Evolutionary conservation across 108 stramenopile species (phyloP), one percentile per base, ranked within the genome.

Genomic region (Pseudonitzschia delicatissima): DNA sequence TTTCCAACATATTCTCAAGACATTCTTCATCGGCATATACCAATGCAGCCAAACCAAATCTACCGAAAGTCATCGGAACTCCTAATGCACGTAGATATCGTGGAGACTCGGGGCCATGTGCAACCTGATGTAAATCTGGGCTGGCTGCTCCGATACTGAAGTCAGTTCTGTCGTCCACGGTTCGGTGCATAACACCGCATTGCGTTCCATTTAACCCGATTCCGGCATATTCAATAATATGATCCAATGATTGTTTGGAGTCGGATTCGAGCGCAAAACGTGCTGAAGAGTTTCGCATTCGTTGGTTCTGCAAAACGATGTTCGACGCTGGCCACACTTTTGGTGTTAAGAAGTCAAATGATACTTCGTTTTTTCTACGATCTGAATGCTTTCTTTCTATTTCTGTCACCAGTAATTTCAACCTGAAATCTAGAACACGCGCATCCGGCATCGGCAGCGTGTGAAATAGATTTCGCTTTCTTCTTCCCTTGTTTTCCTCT

Each of bases 11-110:
- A 8, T 59, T 39, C 11, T 82, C 68, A 18, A 87, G 73, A 33
- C 73, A 76, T 17, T 67, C 45, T 9, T 67, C 69, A 39, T 89
- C 85, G n/a, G 87, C 87, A 35, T 88, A 72, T 18, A 81, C 80
- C 37, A 92, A 67, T 23, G 80, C 84, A n/a, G 70, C 71, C 29
- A 92, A 67, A 11, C 82, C 84, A 71, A 82, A 89, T 28, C 87
- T 76, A 18, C 87, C 88, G 9, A 92, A 32, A 60, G 87, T 80
- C 71, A 92, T 79, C 9, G 91, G 91, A 28, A 92, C 91, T 34
- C 81, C 76, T n/a, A 85, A 61, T 26, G 82, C 87, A 13, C 91
- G 70, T 37, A 87, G 77, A 60, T 86, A 92, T 25, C 91, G 80
- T 18, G 90, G 84, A 53, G 87, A 82, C 53, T 88, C 87, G 15